Evolutionary conservation across 345 rosid species (phyloP).

Genomic region (Eucalyptus tenuipes): DNA sequence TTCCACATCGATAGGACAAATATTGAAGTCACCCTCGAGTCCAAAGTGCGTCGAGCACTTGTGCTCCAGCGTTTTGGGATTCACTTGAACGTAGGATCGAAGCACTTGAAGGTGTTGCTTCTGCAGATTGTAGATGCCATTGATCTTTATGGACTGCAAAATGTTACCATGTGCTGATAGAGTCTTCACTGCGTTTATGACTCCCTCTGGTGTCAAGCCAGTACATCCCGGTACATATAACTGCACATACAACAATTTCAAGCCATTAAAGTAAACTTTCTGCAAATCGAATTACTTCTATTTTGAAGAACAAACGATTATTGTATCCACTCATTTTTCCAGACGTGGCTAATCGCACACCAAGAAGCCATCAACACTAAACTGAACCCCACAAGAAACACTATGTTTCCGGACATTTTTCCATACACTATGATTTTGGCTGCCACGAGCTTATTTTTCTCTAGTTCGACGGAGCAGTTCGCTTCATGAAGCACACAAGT

Average conservation of each 20-base stretch:
- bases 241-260: conserved; percentile 10
- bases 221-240: conserved; percentile 50
- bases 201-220: conserved; percentile 58
- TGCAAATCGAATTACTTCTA: background rate
- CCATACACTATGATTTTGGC: background rate
- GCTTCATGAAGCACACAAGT: background rate
- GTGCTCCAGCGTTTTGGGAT: background rate
- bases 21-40: background rate
- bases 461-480: background rate
- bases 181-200: conserved; percentile 37
- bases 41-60: background rate
- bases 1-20: conserved; percentile 30
- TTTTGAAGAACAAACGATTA: background rate
- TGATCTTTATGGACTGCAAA: conserved; percentile 27
- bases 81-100: conserved; percentile 6
- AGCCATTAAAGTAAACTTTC: background rate
- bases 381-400: background rate
- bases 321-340: background rate
- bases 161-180: conserved; percentile 13
- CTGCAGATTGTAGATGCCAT: conserved; percentile 34
- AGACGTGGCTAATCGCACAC: background rate
- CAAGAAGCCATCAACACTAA: background rate
- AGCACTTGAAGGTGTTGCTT: conserved; percentile 42
- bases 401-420: background rate
- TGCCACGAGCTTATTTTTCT: background rate